Evolutionary conservation across 176 grass and related monocot species (phyloP).

Genomic region (Bromus sterilis): DNA sequence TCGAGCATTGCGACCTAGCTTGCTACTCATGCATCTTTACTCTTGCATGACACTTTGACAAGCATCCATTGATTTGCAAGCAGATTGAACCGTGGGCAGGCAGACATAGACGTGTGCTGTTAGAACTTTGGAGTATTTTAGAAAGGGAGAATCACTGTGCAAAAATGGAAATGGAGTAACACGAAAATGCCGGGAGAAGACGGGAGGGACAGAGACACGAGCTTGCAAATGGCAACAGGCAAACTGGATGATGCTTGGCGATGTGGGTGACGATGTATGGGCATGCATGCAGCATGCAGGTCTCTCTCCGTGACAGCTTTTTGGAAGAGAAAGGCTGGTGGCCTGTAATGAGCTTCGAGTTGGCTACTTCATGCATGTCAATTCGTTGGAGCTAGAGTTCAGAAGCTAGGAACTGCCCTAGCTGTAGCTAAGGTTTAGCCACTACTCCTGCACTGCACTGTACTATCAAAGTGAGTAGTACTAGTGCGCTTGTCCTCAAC

Average conservation of each 20-base stretch:
- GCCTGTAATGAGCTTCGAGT: slow-evolving; percentile 18
- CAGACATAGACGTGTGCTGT: not conserved
- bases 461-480: not conserved
- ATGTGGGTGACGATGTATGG: not conserved
- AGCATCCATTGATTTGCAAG: not conserved
- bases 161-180: slow-evolving; percentile 32
- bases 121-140: not conserved
- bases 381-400: slow-evolving; percentile 10
- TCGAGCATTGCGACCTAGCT: not conserved
- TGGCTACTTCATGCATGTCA: slow-evolving; percentile 61
- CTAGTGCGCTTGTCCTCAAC: not conserved
- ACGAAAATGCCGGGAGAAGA: not conserved
- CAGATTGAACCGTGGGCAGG: not conserved
- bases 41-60: slow-evolving; percentile 1
- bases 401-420: not conserved
- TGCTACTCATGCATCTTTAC: not conserved
- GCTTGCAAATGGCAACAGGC: slow-evolving; percentile 45
- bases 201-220: slow-evolving; percentile 37
- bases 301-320: not conserved
- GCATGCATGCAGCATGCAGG: not conserved
- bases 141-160: slow-evolving; percentile 3
- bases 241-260: slow-evolving; percentile 41
- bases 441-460: not conserved
- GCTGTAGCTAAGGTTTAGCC: not conserved
- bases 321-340: slow-evolving; percentile 11